Evolutionary conservation across 2,329 filamentous ascomycete species (phyloP).

Genomic region (Diaporthe eres): DNA sequence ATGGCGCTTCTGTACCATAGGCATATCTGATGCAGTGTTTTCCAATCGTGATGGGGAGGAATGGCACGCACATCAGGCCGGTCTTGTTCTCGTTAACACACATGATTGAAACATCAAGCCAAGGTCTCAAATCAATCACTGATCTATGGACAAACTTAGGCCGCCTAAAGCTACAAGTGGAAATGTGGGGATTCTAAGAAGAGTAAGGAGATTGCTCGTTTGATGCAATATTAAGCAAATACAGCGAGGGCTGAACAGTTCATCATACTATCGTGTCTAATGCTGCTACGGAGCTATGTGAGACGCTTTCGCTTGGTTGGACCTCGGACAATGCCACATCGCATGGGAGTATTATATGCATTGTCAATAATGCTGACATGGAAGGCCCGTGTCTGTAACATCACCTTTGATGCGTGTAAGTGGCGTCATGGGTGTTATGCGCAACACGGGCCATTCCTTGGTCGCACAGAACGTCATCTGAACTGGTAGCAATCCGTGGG

Average conservation of each 20-base stretch:
- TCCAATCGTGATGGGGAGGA: no score
- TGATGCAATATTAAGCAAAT: not conserved
- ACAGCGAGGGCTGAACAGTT: not conserved
- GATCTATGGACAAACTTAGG: not conserved
- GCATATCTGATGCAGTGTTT: not conserved
- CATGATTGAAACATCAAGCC: no score
- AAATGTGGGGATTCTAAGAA: not conserved
- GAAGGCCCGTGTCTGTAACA: not conserved
- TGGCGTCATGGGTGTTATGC: not conserved
- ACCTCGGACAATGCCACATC: not conserved
- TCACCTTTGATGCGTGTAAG: not conserved
- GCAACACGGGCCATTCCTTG: constrained; percentile 3
- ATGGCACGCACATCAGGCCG: no score
- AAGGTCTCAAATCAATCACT: no score
- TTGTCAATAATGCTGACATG: not conserved
- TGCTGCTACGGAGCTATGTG: not conserved
- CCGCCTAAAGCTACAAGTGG: not conserved
- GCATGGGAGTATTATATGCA: not conserved
- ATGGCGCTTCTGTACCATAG: not conserved
- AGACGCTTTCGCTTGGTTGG: not conserved
- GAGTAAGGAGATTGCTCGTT: not conserved
- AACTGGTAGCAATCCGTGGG: not conserved
- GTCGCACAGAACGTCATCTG: not conserved
- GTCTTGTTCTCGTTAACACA: not conserved
- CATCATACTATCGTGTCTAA: not conserved